A percentile compares a stretch with the other conserved stretches of the same genome.
Evolutionary conservation across 495 filamentous ascomycete genomes (phyloP).

Genomic region (Aspergillus funiculosus): DNA sequence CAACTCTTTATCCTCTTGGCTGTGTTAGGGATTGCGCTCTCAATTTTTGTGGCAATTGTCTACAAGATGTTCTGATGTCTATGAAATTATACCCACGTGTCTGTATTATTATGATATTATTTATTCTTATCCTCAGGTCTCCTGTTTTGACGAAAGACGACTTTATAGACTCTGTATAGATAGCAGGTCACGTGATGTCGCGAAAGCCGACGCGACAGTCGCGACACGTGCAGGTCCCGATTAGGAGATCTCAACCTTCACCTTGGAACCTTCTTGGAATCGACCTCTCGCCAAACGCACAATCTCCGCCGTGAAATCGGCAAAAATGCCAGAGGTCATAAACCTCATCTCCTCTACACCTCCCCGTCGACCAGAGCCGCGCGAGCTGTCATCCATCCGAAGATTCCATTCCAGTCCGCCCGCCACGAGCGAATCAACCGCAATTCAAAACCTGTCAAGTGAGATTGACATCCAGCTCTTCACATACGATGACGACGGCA

Average conservation of each 20-base stretch:
- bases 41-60: slow-evolving; percentile 23
- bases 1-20: slow-evolving; percentile 28
- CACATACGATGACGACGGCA: slow-evolving; percentile 29
- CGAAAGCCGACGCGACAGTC: slow-evolving; percentile 10
- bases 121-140: too few species aligned
- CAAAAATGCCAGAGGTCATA: slow-evolving; percentile 41
- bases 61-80: too few species aligned
- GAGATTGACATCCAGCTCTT: slow-evolving; percentile 42
- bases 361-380: slow-evolving; percentile 21
- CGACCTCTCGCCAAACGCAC: background rate
- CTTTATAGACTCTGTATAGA: background rate
- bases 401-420: slow-evolving; percentile 16
- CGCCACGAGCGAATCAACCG: slow-evolving; percentile 1
- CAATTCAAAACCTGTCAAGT: slow-evolving; percentile 40
- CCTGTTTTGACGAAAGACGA: slow-evolving; percentile 2
- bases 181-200: slow-evolving; percentile 20
- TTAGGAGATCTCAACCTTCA: background rate
- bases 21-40: slow-evolving; percentile 23
- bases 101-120: too few species aligned
- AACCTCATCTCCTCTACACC: slow-evolving; percentile 40
- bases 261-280: background rate
- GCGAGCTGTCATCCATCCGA: slow-evolving; percentile 13
- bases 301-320: slow-evolving; percentile 1
- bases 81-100: too few species aligned
- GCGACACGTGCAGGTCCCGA: slow-evolving; percentile 13